These are phyloP conservation scores for Mayamaea pseudoterrestris DNA, from an alignment of 108 stramenopile genomes.

Conservation along the genomic window DNA sequence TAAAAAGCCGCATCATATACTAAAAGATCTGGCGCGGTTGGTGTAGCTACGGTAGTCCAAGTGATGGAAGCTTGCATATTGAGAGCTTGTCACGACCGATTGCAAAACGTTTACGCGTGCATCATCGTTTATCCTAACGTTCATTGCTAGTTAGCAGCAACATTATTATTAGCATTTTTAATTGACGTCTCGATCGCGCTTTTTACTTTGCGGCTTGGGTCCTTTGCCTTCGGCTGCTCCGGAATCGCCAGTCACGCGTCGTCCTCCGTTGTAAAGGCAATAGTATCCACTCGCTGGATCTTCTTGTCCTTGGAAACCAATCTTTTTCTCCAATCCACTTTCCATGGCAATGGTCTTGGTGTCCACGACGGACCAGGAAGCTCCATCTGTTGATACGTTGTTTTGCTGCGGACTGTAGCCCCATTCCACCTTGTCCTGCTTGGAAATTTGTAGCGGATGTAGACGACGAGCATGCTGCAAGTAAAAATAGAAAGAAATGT, in stretches of 20 bases:
- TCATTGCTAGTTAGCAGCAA: too few relatives aligned
- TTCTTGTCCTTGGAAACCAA: conserved; percentile 72
- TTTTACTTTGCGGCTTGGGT: too few relatives aligned
- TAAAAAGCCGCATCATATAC: conserved; percentile 36
- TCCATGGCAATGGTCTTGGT: conserved; percentile 13
- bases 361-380: conserved; percentile 45
- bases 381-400: conserved; percentile 8
- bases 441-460: conserved; percentile 48
- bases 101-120: too few relatives aligned
- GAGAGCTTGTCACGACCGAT: too few relatives aligned
- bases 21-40: conserved; percentile 47
- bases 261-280: conserved; percentile 11
- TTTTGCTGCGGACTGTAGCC: too few relatives aligned
- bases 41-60: conserved; percentile 26
- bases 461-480: conserved; percentile 49
- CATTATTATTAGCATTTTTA: too few relatives aligned
- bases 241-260: background rate
- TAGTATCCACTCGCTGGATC: conserved; percentile 8
- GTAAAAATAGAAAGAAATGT: background rate
- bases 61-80: too few relatives aligned
- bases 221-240: too few relatives aligned
- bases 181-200: too few relatives aligned
- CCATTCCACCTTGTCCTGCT: conserved; percentile 57
- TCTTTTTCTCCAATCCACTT: conserved; percentile 52
- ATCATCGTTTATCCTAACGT: too few relatives aligned